phyloP scores from a whole-genome alignment of 2,329 filamentous ascomycete genomes.

The Dactylellina parvicollis region DNA sequence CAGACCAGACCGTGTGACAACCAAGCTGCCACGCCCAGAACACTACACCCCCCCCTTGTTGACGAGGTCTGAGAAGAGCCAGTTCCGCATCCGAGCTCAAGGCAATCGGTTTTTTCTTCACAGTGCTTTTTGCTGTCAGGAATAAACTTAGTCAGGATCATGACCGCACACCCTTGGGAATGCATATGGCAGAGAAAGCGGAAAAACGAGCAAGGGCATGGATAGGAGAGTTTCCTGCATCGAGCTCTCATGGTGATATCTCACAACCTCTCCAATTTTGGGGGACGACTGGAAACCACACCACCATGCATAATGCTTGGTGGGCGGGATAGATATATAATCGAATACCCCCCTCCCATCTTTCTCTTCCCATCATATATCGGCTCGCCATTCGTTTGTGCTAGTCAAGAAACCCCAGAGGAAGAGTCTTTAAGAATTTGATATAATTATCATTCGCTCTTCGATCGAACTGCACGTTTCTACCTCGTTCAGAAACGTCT shows the following conservation, averaged over 20 bases:
- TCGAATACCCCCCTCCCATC: slow-evolving; percentile 1
- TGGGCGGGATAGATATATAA: slow-evolving; percentile 40
- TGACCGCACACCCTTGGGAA: slow-evolving; percentile 3
- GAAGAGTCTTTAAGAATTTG: slow-evolving; percentile 23
- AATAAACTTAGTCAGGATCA: slow-evolving; percentile 10
- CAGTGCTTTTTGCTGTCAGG: neutral
- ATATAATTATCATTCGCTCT: slow-evolving; percentile 38
- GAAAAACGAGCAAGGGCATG: slow-evolving; percentile 8
- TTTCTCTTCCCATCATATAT: slow-evolving; percentile 23
- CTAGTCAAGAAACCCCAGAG: slow-evolving; percentile 25
- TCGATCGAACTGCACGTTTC: slow-evolving; percentile 33
- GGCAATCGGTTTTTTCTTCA: slow-evolving; percentile 23
- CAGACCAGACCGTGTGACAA: slow-evolving; percentile 3
- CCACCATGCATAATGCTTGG: neutral
- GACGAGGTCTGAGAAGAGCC: slow-evolving; percentile 18
- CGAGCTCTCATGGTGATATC: neutral
- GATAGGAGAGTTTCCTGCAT: neutral
- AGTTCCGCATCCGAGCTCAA: slow-evolving; percentile 20
- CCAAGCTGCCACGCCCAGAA: slow-evolving; percentile 3
- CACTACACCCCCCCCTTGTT: slow-evolving; percentile 19
- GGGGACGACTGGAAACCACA: neutral
- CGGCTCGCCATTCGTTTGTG: slow-evolving; percentile 50
- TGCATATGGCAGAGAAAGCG: slow-evolving; percentile 9
- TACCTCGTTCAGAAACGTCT: slow-evolving; percentile 36
- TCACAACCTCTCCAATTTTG: slow-evolving; percentile 33